These are phyloP conservation scores for Tubosaeta sp. DNA, from an alignment of 768 basidiomycete genomes.

Conservation along the genomic window DNA sequence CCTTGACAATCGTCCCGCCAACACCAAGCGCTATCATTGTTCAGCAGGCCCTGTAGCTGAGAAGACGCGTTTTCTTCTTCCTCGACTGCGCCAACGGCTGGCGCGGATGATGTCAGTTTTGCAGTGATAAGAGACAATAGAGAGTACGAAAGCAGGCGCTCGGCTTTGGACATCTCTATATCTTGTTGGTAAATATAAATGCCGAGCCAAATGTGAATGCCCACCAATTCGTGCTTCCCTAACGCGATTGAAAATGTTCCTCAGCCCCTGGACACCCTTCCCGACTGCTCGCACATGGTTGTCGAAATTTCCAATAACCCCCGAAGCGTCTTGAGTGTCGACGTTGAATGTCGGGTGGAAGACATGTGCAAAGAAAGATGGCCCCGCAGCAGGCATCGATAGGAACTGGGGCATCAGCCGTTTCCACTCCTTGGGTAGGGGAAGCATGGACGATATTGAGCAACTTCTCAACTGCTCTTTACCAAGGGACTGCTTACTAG, in stretches of 20 bases:
- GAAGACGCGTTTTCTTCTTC: slow-evolving; percentile 19
- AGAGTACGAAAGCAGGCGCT: slow-evolving; percentile 68
- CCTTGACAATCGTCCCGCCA: slow-evolving; percentile 57
- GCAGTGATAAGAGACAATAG: slow-evolving; percentile 71
- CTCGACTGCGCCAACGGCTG: slow-evolving; percentile 39
- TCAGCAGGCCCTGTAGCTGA: slow-evolving; percentile 49
- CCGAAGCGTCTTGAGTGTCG: slow-evolving; percentile 65
- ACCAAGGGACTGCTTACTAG: slow-evolving; percentile 43
- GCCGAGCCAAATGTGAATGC: slow-evolving; percentile 11
- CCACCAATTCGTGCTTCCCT: slow-evolving; percentile 63
- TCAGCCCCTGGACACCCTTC: slow-evolving; percentile 62
- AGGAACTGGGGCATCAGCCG: slow-evolving; percentile 57
- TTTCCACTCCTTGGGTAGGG: slow-evolving; percentile 60
- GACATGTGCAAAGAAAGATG: slow-evolving; percentile 63
- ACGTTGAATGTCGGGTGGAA: slow-evolving; percentile 85
- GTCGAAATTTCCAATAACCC: slow-evolving; percentile 57
- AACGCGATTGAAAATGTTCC: slow-evolving; percentile 56
- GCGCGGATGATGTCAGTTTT: slow-evolving; percentile 50
- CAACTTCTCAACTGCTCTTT: background rate
- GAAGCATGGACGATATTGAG: background rate
- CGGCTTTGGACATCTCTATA: slow-evolving; percentile 69
- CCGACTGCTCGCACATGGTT: slow-evolving; percentile 62
- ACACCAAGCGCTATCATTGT: slow-evolving; percentile 78
- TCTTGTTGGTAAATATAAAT: background rate
- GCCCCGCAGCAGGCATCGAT: slow-evolving; percentile 60